Conservation (phyloP, 2,329 filamentous ascomycete genomes). For the Plectosphaerella sp. region DNA sequence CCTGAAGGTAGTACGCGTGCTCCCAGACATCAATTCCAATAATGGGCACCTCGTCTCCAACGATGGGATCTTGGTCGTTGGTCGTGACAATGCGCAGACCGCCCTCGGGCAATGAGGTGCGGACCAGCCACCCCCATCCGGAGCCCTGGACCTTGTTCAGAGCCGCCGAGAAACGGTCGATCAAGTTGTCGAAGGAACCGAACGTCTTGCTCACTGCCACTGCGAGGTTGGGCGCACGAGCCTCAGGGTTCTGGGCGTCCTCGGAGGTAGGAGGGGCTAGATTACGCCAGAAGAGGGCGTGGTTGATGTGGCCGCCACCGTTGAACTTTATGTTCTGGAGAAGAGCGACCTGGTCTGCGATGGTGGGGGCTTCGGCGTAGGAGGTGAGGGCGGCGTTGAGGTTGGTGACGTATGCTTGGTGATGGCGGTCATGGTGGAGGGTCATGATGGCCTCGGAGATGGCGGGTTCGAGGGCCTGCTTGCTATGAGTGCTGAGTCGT, state of each 20-base stretch:
- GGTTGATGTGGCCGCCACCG: conserved; percentile 63
- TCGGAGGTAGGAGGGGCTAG: conserved; percentile 37
- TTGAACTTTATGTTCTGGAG: conserved; percentile 54
- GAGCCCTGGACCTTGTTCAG: conserved; percentile 60
- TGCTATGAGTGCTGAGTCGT: not conserved
- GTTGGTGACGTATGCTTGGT: conserved; percentile 76
- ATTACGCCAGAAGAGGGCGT: conserved; percentile 68
- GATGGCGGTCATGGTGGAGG: conserved; percentile 77
- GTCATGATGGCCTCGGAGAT: conserved; percentile 83
- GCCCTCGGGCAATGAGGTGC: conserved; percentile 21
- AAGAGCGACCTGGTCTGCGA: conserved; percentile 19
- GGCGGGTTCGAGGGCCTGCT: conserved; percentile 52
- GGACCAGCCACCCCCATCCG: conserved; percentile 65
- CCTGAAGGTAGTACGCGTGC: conserved; percentile 53
- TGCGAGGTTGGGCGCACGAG: conserved; percentile 34
- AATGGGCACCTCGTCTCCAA: conserved; percentile 43
- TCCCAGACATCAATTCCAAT: conserved; percentile 64
- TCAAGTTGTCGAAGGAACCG: conserved; percentile 47
- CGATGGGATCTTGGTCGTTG: conserved; percentile 60
- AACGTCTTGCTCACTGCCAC: conserved; percentile 50
- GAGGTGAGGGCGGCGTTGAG: conserved; percentile 69
- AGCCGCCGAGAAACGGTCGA: conserved; percentile 47
- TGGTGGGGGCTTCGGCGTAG: conserved; percentile 54
- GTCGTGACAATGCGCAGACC: conserved; percentile 48
- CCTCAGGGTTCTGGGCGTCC: conserved; percentile 43